Conservation (phyloP, 129 eudicot species). For the Lactuca saligna region DNA sequence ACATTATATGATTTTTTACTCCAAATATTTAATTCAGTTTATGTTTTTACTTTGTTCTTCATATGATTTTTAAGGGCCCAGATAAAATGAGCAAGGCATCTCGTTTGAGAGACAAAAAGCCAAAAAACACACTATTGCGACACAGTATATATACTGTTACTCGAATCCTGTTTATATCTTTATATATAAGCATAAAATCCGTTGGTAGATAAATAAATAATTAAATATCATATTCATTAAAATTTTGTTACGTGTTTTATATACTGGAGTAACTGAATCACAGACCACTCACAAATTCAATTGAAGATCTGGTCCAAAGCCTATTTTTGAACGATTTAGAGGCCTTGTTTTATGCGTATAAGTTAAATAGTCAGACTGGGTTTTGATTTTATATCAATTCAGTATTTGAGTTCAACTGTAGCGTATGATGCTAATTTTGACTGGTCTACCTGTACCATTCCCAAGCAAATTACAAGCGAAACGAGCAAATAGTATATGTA, state of each 20-base stretch:
- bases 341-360: constrained; percentile 23
- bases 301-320: not conserved
- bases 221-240: too few relatives aligned
- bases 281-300: too few relatives aligned
- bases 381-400: constrained; percentile 3
- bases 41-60: not conserved
- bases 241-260: too few relatives aligned
- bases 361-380: constrained; percentile 6
- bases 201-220: too few relatives aligned
- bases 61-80: constrained; percentile 1
- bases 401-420: not conserved
- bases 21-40: not conserved
- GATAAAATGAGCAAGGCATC: constrained; percentile 10
- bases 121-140: constrained; percentile 7
- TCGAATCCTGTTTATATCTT: constrained; percentile 28
- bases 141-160: constrained; percentile 37
- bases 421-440: constrained; percentile 4
- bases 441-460: not conserved
- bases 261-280: too few relatives aligned
- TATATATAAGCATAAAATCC: too few relatives aligned
- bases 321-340: not conserved
- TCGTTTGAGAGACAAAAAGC: not conserved
- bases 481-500: too few relatives aligned
- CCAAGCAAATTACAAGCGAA: too few relatives aligned
- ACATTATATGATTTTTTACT: too few relatives aligned